phyloP scores from a whole-genome alignment of 2,329 filamentous ascomycete species.

The Fusarium scirpi region DNA sequence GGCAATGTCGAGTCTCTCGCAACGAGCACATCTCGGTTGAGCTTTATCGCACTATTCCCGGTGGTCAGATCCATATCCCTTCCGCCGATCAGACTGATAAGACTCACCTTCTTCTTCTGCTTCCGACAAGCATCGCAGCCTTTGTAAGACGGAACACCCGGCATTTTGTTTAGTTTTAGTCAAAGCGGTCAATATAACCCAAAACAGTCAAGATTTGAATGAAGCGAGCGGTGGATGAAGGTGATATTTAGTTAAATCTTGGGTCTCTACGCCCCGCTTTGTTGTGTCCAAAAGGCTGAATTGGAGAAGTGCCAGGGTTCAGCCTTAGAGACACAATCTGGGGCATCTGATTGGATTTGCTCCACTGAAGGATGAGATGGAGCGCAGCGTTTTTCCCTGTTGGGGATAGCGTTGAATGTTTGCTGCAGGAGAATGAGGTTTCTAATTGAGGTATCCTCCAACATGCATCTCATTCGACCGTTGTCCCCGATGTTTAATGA shows the following conservation, averaged over 20 bases:
- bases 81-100: neutral
- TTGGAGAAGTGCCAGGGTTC: constrained; percentile 12
- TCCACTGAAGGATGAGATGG: constrained; percentile 9
- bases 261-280: constrained; percentile 19
- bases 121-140: constrained; percentile 64
- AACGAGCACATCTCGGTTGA: constrained; percentile 59
- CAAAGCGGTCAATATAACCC: constrained; percentile 40
- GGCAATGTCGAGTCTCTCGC: constrained; percentile 56
- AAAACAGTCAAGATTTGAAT: constrained; percentile 28
- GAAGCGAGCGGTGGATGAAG: neutral
- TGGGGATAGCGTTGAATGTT: constrained; percentile 20
- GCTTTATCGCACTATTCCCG: constrained; percentile 59
- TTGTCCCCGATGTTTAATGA: neutral
- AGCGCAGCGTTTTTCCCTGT: constrained; percentile 28
- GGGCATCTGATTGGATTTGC: constrained; percentile 14
- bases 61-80: neutral
- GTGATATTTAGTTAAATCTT: constrained; percentile 19
- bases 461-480: constrained; percentile 3
- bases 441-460: neutral
- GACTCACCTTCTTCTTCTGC: constrained; percentile 65
- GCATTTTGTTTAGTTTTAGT: constrained; percentile 52
- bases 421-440: neutral
- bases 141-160: constrained; percentile 63
- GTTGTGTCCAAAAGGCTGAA: neutral
- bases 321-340: neutral